These are phyloP conservation scores for Chlamydomonas applanata DNA, from an alignment of 139 green algal genomes.

Conservation along the genomic window DNA sequence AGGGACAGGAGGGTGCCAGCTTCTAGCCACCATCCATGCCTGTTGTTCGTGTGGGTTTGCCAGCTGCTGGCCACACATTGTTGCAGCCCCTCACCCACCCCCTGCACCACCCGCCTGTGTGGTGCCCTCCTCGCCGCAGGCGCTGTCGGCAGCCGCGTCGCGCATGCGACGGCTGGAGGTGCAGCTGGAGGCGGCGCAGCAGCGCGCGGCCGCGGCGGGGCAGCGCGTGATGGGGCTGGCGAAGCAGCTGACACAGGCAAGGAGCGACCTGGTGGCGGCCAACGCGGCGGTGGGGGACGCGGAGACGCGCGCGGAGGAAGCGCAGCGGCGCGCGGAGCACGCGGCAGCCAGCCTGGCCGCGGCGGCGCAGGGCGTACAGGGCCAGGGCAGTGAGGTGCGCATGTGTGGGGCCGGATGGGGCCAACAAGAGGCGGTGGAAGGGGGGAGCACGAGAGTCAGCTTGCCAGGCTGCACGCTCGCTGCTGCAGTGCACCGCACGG, in stretches of 20 bases:
- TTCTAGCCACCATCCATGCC: no score
- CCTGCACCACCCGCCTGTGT: no score
- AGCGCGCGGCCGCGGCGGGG: neutral
- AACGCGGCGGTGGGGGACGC: neutral
- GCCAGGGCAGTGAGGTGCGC: neutral
- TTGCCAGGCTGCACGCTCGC: neutral
- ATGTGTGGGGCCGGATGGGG: neutral
- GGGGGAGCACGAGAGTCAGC: neutral
- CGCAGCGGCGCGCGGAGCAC: neutral
- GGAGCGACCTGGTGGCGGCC: neutral
- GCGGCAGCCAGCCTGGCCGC: neutral
- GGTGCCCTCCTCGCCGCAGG: constrained; percentile 1
- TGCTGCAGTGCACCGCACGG: neutral
- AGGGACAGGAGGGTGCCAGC: no score
- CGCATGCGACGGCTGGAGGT: neutral
- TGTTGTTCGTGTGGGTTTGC: no score
- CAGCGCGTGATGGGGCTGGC: neutral
- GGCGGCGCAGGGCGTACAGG: neutral
- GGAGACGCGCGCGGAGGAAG: neutral
- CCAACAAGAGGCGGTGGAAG: neutral
- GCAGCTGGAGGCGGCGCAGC: neutral
- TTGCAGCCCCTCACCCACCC: no score
- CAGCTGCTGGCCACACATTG: no score
- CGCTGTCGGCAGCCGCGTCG: neutral
- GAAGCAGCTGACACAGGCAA: neutral